Evolutionary conservation across 352 stramenopile species (phyloP).

Genomic region (Achlya hypogyna): DNA sequence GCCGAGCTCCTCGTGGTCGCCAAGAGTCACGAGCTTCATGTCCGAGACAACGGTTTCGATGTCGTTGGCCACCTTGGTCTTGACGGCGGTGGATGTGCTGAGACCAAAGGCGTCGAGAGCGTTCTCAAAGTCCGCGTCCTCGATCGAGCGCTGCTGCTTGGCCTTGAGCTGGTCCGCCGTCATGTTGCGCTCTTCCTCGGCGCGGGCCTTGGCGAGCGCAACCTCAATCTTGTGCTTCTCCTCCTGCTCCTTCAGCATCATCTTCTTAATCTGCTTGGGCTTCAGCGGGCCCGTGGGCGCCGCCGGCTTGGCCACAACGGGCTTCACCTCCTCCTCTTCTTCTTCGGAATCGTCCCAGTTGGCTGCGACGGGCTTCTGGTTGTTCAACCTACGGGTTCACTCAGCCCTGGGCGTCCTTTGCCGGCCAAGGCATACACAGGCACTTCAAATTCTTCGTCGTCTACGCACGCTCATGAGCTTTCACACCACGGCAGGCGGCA

Average conservation of each 20-base stretch:
- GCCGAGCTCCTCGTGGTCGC: conserved; percentile 64
- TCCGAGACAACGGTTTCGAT: conserved; percentile 37
- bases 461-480: conserved; percentile 25
- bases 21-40: conserved; percentile 60
- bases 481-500: not conserved
- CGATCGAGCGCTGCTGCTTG: conserved; percentile 47
- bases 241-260: conserved; percentile 79
- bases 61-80: conserved; percentile 29
- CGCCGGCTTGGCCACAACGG: conserved; percentile 22
- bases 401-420: not conserved
- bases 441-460: conserved; percentile 82
- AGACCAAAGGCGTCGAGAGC: conserved; percentile 65
- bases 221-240: conserved; percentile 74
- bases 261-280: conserved; percentile 81
- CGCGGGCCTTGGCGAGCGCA: conserved; percentile 58
- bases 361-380: conserved; percentile 31
- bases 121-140: conserved; percentile 67
- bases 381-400: conserved; percentile 12
- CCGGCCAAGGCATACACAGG: conserved; percentile 26
- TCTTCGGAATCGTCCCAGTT: conserved; percentile 79
- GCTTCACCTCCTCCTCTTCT: conserved; percentile 40
- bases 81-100: conserved; percentile 25
- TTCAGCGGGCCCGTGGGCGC: conserved; percentile 52
- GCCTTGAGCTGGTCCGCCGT: conserved; percentile 50
- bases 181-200: conserved; percentile 59